phyloP scores from a whole-genome alignment of 2,329 filamentous ascomycete genomes.

The Paecilomyces formosus region DNA sequence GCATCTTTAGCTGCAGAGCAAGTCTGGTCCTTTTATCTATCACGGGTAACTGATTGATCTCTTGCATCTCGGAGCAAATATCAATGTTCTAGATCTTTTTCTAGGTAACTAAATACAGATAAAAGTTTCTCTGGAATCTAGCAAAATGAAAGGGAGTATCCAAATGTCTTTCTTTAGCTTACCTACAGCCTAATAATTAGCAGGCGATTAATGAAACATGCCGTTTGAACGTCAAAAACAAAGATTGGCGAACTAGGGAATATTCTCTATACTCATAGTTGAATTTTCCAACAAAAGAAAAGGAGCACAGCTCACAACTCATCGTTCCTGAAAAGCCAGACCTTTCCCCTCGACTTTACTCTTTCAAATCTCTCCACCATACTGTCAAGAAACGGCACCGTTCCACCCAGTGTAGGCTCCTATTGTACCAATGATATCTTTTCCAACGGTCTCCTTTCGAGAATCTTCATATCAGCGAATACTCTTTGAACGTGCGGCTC shows the following conservation, averaged over 20 bases:
- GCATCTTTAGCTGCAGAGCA: background rate
- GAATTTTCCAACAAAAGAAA: background rate
- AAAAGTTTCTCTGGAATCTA: background rate
- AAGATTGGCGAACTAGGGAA: background rate
- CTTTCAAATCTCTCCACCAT: no score
- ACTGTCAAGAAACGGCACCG: background rate
- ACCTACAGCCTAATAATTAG: background rate
- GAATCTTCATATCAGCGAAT: background rate
- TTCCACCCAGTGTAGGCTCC: background rate
- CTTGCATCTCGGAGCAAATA: background rate
- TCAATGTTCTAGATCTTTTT: background rate
- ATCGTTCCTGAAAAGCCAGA: background rate
- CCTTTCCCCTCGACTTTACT: background rate
- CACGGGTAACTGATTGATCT: background rate
- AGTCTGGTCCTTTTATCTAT: background rate
- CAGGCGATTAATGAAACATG: background rate
- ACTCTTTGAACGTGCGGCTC: background rate
- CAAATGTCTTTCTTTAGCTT: background rate
- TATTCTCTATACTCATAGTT: background rate
- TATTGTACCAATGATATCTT: background rate
- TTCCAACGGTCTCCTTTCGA: background rate
- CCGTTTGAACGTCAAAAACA: no score
- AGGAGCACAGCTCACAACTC: background rate
- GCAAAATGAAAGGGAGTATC: background rate
- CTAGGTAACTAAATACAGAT: background rate